phyloP scores from a whole-genome alignment of 495 filamentous ascomycete species.

The Aspergillus nanangensis region DNA sequence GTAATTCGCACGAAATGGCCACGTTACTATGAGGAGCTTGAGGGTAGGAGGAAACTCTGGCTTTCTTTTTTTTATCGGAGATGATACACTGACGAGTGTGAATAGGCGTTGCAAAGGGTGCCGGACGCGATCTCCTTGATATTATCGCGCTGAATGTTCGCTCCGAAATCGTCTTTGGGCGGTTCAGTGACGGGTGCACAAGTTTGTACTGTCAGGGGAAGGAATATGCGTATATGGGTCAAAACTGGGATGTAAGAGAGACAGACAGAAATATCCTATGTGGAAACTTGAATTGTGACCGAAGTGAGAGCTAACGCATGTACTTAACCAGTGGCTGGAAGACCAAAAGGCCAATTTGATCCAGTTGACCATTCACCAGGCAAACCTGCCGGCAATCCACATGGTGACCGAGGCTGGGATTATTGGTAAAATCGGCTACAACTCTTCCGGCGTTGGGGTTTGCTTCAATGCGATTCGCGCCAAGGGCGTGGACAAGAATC shows the following conservation, averaged over 20 bases:
- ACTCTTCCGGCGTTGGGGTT: conserved; percentile 48
- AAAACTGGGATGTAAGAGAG: conserved; percentile 10
- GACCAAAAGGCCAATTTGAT: conserved; percentile 7
- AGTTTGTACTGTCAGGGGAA: conserved; percentile 2
- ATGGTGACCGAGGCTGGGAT: conserved; percentile 45
- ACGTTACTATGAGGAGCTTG: background rate
- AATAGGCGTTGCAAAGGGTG: conserved; percentile 3
- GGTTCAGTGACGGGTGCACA: conserved; percentile 8
- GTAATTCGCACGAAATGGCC: background rate
- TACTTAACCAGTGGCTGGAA: conserved; percentile 7
- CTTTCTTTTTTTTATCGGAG: no score
- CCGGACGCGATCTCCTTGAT: background rate
- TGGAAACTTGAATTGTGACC: no score
- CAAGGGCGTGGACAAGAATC: conserved; percentile 12
- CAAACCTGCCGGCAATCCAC: background rate
- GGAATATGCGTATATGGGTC: background rate
- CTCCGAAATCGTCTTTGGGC: conserved; percentile 4
- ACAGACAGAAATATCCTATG: background rate
- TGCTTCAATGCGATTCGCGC: conserved; percentile 48
- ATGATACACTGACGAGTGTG: no score
- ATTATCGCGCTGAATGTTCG: conserved; percentile 8
- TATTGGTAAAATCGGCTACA: conserved; percentile 58
- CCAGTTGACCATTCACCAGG: background rate
- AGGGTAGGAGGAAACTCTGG: no score
- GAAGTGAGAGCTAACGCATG: no score